Conservation (phyloP, 768 basidiomycete genomes). For the Leccinum uliginosum region DNA sequence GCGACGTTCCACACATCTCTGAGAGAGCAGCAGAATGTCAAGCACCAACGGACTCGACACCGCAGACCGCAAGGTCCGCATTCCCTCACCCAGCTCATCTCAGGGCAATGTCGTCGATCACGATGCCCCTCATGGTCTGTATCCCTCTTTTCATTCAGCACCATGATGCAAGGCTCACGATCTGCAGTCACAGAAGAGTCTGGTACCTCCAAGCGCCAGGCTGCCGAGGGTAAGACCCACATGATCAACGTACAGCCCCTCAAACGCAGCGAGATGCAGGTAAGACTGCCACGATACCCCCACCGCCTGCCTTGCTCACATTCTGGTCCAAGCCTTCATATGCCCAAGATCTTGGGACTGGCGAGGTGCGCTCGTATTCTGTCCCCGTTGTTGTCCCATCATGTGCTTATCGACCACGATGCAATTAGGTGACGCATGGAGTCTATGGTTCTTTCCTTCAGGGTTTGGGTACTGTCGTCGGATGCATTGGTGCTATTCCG, state of each 20-base stretch:
- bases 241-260: conserved; percentile 82
- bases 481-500: conserved; percentile 70
- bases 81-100: conserved; percentile 37
- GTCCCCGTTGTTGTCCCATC: not conserved
- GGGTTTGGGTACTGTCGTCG: conserved; percentile 60
- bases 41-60: conserved; percentile 15
- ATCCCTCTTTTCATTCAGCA: not conserved
- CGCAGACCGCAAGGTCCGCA: conserved; percentile 51
- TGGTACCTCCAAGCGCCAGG: conserved; percentile 30
- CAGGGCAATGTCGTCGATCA: conserved; percentile 71
- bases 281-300: conserved; percentile 22
- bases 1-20: not conserved
- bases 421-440: conserved; percentile 66
- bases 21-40: conserved; percentile 18
- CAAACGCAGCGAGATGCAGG: conserved; percentile 86
- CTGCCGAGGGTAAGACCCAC: conserved; percentile 29
- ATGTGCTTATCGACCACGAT: not conserved
- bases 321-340: conserved; percentile 68
- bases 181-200: conserved; percentile 63
- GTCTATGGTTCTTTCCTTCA: conserved; percentile 81
- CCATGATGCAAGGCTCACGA: conserved; percentile 10
- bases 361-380: conserved; percentile 37
- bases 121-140: conserved; percentile 58
- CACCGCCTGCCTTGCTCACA: conserved; percentile 4
- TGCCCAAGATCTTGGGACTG: conserved; percentile 80